phyloP scores from a whole-genome alignment of 345 rosid genomes.

The Turritis glabra region DNA sequence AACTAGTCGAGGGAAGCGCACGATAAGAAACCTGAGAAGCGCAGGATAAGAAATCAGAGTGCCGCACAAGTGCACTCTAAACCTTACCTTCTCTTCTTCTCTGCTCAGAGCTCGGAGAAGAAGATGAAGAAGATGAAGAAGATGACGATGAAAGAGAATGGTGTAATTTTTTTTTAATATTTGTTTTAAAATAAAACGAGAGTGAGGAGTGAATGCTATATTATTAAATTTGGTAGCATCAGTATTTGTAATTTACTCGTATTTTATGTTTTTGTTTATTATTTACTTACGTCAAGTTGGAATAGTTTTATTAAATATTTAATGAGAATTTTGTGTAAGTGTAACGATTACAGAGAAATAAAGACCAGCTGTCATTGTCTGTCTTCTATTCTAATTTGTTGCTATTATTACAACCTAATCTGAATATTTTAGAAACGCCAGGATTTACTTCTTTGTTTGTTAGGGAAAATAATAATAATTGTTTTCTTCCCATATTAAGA shows the following conservation, averaged over 20 bases:
- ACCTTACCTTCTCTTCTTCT: slow-evolving; percentile 18
- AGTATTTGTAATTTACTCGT: slow-evolving; percentile 26
- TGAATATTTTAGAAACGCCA: background rate
- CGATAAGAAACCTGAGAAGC: slow-evolving; percentile 12
- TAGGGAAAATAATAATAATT: background rate
- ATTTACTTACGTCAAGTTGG: slow-evolving; percentile 26
- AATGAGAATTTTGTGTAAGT: slow-evolving; percentile 9
- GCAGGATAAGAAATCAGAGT: slow-evolving; percentile 27
- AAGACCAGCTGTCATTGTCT: slow-evolving; percentile 39
- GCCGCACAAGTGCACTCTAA: slow-evolving; percentile 27
- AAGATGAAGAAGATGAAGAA: slow-evolving; percentile 18
- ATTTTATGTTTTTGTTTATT: background rate
- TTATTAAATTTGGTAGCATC: too few species aligned
- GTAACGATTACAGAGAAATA: slow-evolving; percentile 31
- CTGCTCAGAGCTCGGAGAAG: slow-evolving; percentile 31
- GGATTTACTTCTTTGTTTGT: background rate
- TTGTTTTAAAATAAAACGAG: background rate
- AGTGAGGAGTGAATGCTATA: slow-evolving; percentile 28
- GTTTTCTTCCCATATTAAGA: background rate
- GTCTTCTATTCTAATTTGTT: slow-evolving; percentile 13
- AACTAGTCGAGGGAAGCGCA: slow-evolving; percentile 11
- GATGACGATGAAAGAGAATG: slow-evolving; percentile 10
- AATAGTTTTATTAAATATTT: background rate
- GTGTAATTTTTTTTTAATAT: too few species aligned
- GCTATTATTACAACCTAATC: slow-evolving; percentile 17